phyloP scores from a whole-genome alignment of 805 yeast species.

The Ogataea salicorniae region DNA sequence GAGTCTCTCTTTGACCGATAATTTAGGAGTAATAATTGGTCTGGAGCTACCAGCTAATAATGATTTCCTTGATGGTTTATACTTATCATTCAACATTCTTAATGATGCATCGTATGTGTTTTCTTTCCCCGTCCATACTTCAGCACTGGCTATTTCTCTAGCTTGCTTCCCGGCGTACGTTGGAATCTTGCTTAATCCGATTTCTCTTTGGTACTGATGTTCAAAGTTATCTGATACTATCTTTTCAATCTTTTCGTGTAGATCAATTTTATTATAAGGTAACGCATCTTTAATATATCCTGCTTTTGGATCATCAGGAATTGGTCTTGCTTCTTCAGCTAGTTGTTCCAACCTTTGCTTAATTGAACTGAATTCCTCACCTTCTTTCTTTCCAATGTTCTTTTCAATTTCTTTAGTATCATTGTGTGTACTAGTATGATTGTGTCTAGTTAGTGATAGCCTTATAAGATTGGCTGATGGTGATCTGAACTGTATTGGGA shows the following conservation, averaged over 20 bases:
- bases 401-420: background rate
- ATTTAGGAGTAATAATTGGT: conserved; percentile 14
- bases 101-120: conserved; percentile 38
- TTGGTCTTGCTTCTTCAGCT: conserved; percentile 37
- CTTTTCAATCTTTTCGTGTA: conserved; percentile 24
- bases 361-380: conserved; percentile 25
- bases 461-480: too few species aligned
- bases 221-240: conserved; percentile 33
- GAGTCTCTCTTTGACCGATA: conserved; percentile 36
- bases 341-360: conserved; percentile 34
- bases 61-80: conserved; percentile 33
- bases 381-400: background rate
- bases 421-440: background rate
- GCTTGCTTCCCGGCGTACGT: conserved; percentile 38
- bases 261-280: conserved; percentile 13
- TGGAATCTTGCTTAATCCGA: conserved; percentile 41
- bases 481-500: too few species aligned
- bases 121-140: conserved; percentile 61
- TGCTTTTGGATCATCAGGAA: conserved; percentile 31
- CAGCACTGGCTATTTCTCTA: conserved; percentile 42
- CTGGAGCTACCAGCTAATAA: background rate
- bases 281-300: conserved; percentile 27
- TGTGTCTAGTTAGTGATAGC: background rate
- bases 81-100: conserved; percentile 52
- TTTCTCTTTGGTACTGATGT: conserved; percentile 33